Evolutionary conservation across 148 eudicot species (phyloP).

Genomic region (Spergularia marina): DNA sequence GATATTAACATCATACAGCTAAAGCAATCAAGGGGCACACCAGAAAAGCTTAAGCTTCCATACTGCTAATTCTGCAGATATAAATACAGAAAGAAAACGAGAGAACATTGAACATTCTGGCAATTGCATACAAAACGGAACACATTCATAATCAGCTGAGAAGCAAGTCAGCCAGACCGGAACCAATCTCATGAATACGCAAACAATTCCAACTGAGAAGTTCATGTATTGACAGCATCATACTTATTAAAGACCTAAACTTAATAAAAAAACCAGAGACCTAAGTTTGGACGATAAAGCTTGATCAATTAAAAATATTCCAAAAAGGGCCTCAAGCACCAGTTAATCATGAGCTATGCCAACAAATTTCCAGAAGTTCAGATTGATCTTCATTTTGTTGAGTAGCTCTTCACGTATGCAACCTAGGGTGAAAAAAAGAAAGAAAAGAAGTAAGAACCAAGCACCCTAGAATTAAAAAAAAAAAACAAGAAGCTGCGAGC

Average conservation of each 20-base stretch:
- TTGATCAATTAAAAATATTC: background rate
- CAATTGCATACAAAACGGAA: too few relatives aligned
- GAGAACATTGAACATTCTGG: too few relatives aligned
- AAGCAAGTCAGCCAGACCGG: background rate
- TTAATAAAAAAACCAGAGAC: background rate
- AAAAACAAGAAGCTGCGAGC: background rate
- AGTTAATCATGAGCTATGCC: conserved; percentile 29
- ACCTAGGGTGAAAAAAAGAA: conserved; percentile 19
- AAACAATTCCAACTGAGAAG: background rate
- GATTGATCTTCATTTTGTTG: conserved; percentile 30
- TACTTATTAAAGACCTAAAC: background rate
- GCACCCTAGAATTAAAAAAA: conserved; percentile 1
- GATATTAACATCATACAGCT: background rate
- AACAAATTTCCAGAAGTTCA: conserved; percentile 34
- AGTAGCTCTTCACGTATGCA: conserved; percentile 30
- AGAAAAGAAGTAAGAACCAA: conserved; percentile 15
- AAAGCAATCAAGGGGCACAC: background rate
- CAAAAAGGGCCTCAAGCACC: conserved; percentile 19
- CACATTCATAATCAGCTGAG: background rate
- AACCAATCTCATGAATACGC: background rate
- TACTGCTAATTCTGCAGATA: too few relatives aligned
- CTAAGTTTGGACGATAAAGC: conserved; percentile 5
- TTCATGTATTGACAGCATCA: background rate
- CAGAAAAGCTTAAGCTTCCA: too few relatives aligned
- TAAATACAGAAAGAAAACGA: too few relatives aligned